Conservation (phyloP, 2,329 filamentous ascomycete species). For the Aspergillus sp. region DNA sequence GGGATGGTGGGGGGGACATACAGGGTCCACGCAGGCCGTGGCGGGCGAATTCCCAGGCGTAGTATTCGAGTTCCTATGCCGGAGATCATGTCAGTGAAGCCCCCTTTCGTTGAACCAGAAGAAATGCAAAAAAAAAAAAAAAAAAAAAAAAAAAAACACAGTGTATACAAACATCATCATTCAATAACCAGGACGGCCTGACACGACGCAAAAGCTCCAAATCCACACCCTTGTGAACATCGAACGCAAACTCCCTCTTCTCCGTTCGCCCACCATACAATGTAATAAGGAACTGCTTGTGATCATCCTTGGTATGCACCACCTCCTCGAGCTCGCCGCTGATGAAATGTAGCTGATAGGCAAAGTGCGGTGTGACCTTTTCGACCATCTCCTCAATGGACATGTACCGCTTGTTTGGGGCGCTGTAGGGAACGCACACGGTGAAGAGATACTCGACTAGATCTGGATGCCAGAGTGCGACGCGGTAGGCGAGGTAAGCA, state of each 20-base stretch:
- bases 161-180: slow-evolving; percentile 55
- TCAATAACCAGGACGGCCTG: slow-evolving; percentile 62
- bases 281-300: slow-evolving; percentile 71
- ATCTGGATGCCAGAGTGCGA: slow-evolving; percentile 73
- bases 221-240: slow-evolving; percentile 63
- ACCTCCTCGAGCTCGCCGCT: slow-evolving; percentile 67
- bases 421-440: slow-evolving; percentile 75
- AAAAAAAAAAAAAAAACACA: not conserved
- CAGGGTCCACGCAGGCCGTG: slow-evolving; percentile 76
- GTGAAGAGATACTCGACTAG: slow-evolving; percentile 76
- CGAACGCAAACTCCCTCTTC: slow-evolving; percentile 62
- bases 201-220: slow-evolving; percentile 67
- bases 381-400: slow-evolving; percentile 65
- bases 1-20: slow-evolving; percentile 36
- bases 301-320: slow-evolving; percentile 62
- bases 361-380: slow-evolving; percentile 67
- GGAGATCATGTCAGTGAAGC: not conserved
- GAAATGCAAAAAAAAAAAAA: not conserved
- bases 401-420: slow-evolving; percentile 59
- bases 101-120: not conserved
- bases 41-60: slow-evolving; percentile 71
- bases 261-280: slow-evolving; percentile 70
- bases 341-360: slow-evolving; percentile 81
- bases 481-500: slow-evolving; percentile 74
- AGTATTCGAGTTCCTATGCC: slow-evolving; percentile 70